These are phyloP conservation scores for Xylaria multiplex DNA, from an alignment of 2,329 filamentous ascomycete genomes.

Conservation along the genomic window DNA sequence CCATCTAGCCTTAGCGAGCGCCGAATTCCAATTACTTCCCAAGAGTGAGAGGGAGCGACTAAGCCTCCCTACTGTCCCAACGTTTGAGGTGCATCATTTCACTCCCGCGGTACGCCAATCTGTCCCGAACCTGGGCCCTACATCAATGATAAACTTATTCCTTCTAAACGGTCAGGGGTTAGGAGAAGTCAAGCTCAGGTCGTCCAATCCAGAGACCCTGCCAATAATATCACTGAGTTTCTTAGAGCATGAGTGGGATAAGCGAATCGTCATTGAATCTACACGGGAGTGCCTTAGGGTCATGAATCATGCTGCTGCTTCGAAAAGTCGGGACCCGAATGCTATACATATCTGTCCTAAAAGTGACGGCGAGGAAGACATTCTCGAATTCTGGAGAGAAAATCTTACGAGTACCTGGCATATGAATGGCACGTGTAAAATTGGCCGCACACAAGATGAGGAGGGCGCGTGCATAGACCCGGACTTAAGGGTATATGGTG, in stretches of 20 bases:
- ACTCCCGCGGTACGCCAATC: not conserved
- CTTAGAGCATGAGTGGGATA: not conserved
- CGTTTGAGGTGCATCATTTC: conserved; percentile 1
- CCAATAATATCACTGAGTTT: not conserved
- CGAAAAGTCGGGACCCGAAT: conserved; percentile 1
- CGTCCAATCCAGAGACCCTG: not conserved
- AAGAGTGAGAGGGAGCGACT: not conserved
- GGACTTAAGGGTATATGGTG: not conserved
- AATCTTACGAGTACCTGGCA: not conserved
- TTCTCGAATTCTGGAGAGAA: conserved; percentile 1
- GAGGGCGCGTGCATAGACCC: conserved; percentile 1
- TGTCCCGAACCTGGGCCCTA: not conserved
- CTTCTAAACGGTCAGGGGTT: not conserved
- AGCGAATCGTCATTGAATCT: not conserved
- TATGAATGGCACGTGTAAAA: conserved; percentile 2
- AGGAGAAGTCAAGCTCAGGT: not conserved
- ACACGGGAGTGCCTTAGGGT: not conserved
- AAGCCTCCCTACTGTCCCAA: not conserved
- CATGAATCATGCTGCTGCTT: conserved; percentile 2
- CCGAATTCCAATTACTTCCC: not conserved
- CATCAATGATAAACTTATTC: not conserved
- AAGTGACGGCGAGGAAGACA: not conserved
- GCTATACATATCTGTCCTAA: not conserved
- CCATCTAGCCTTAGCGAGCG: not conserved
- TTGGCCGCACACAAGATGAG: not conserved